phyloP scores from a whole-genome alignment of 306 rosid genomes.

The Medicago ruthenica region DNA sequence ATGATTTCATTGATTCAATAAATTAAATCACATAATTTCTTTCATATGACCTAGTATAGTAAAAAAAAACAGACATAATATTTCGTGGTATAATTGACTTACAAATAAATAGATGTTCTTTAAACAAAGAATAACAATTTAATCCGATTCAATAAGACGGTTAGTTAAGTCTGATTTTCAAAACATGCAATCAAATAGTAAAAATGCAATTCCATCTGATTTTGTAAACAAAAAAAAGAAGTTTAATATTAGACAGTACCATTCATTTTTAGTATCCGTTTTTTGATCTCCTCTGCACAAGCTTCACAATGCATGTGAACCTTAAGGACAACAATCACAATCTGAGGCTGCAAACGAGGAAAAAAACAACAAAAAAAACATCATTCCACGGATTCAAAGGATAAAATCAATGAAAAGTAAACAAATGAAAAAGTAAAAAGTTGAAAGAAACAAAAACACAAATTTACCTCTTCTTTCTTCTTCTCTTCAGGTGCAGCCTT shows the following conservation, averaged over 20 bases:
- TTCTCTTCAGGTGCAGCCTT: slow-evolving; percentile 63
- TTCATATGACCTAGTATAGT: too few relatives aligned
- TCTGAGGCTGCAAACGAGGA: slow-evolving; percentile 47
- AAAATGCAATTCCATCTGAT: too few relatives aligned
- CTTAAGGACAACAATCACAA: slow-evolving; percentile 56
- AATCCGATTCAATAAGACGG: too few relatives aligned
- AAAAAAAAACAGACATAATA: too few relatives aligned
- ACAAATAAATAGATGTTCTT: too few relatives aligned
- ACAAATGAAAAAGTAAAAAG: not conserved
- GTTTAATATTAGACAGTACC: slow-evolving; percentile 43
- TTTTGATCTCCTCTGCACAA: slow-evolving; percentile 77
- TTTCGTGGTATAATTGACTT: too few relatives aligned
- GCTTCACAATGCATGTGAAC: slow-evolving; percentile 96
- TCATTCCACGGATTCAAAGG: not conserved
- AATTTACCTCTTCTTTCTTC: slow-evolving; percentile 64
- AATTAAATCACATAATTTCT: not conserved
- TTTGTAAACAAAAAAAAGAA: too few relatives aligned
- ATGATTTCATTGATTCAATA: not conserved
- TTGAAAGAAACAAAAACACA: not conserved
- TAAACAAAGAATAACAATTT: too few relatives aligned
- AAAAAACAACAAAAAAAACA: not conserved
- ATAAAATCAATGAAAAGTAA: not conserved
- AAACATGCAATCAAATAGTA: too few relatives aligned
- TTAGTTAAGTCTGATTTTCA: too few relatives aligned
- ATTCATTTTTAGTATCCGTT: slow-evolving; percentile 73